These are phyloP conservation scores for Chlorella sp. DNA, from an alignment of 139 green algal genomes.

Conservation along the genomic window DNA sequence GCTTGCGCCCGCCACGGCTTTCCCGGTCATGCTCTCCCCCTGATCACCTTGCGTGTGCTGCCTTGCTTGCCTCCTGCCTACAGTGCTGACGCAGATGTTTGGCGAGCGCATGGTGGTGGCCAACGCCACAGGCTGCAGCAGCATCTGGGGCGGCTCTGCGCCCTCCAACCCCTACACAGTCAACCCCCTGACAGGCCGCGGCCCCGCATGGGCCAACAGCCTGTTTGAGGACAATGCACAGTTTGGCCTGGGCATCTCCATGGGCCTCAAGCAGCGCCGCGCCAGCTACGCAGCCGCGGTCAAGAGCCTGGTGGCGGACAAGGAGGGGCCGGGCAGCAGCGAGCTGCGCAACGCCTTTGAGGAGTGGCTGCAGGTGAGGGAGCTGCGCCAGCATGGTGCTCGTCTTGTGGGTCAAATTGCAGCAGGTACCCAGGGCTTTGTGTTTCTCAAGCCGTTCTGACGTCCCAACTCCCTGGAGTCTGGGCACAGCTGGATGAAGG, in stretches of 20 bases:
- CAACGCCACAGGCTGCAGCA: conserved; percentile 53
- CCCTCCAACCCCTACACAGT: conserved; percentile 52
- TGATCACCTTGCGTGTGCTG: no score
- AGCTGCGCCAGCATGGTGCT: no score
- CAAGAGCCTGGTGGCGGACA: conserved; percentile 16
- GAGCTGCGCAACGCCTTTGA: conserved; percentile 16
- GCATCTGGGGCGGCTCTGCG: conserved; percentile 52
- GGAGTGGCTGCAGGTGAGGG: no score
- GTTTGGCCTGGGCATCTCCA: conserved; percentile 50
- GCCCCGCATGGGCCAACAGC: conserved; percentile 56
- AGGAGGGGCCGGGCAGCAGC: conserved; percentile 4
- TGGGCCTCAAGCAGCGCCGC: conserved; percentile 44
- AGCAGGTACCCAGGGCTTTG: no score
- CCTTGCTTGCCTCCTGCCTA: no score
- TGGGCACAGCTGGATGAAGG: no score
- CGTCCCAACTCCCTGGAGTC: no score
- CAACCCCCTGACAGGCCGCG: conserved; percentile 32
- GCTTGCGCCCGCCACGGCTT: no score
- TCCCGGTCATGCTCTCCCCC: no score
- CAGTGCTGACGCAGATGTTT: conserved; percentile 47
- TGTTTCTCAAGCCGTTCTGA: no score
- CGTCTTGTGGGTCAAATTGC: no score
- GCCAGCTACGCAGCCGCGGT: conserved; percentile 14
- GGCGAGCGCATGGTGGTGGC: conserved; percentile 48
- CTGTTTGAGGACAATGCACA: conserved; percentile 53